Evolutionary conservation across 2,329 filamentous ascomycete species (phyloP).

Genomic region (Aureobasidium sp.): DNA sequence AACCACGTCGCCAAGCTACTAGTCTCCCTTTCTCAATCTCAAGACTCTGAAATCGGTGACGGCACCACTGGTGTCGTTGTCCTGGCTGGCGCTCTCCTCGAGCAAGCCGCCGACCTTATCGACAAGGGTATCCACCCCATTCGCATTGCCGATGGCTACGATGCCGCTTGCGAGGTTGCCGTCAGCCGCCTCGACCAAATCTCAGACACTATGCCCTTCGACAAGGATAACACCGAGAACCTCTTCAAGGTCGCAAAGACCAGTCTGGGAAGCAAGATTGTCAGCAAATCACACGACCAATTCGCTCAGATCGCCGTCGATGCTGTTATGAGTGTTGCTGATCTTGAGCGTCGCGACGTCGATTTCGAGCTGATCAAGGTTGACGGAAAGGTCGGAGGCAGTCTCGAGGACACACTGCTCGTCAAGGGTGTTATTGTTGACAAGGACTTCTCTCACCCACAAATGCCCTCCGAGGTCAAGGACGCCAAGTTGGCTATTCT

Average conservation of each 20-base stretch:
- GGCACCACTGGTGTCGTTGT: slow-evolving; percentile 98
- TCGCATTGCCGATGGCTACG: slow-evolving; percentile 95
- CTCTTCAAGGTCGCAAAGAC: slow-evolving; percentile 92
- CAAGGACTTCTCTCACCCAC: slow-evolving; percentile 99
- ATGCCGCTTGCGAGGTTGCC: slow-evolving; percentile 94
- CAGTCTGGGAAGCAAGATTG: slow-evolving; percentile 95
- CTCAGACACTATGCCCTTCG: slow-evolving; percentile 83
- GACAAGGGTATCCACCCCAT: slow-evolving; percentile 99
- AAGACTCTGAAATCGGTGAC: slow-evolving; percentile 98
- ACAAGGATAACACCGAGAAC: slow-evolving; percentile 69
- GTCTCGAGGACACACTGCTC: slow-evolving; percentile 85
- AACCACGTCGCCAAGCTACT: slow-evolving; percentile 97
- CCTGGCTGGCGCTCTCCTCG: slow-evolving; percentile 83
- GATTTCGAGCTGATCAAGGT: slow-evolving; percentile 99
- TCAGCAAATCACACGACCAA: slow-evolving; percentile 97
- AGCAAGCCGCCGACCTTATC: slow-evolving; percentile 94
- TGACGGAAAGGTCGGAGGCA: slow-evolving; percentile 91
- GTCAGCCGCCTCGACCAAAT: slow-evolving; percentile 88
- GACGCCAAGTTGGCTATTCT: slow-evolving; percentile 97
- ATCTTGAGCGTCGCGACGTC: slow-evolving; percentile 91
- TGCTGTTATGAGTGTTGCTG: slow-evolving; percentile 90
- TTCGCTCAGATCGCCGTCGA: slow-evolving; percentile 97
- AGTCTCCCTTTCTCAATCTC: slow-evolving; percentile 94
- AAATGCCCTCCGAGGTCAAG: slow-evolving; percentile 92
- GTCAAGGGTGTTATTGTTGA: slow-evolving; percentile 98